Percentiles rank a stretch among this genome's conserved stretches.
Evolutionary conservation across 148 eudicot species (phyloP).

Genomic region (Nyssa sinensis): DNA sequence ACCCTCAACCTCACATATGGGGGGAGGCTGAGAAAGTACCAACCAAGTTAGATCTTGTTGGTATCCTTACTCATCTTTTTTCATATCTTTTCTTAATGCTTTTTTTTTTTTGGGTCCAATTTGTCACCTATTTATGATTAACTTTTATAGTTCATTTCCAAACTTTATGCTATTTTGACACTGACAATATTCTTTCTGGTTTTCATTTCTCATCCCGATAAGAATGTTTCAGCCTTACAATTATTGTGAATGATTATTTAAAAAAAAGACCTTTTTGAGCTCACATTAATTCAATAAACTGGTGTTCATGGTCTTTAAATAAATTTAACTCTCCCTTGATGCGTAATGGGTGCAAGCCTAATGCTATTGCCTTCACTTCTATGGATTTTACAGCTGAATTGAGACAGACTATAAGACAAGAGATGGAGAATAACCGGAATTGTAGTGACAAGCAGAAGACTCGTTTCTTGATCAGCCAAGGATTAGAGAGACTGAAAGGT

Average conservation of each 20-base stretch:
- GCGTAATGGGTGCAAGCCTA: background rate
- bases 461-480: slow-evolving; percentile 75
- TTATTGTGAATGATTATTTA: background rate
- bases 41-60: too few species aligned
- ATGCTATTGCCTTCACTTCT: background rate
- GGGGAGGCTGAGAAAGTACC: too few species aligned
- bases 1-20: too few species aligned
- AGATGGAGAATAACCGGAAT: slow-evolving; percentile 68
- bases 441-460: slow-evolving; percentile 81
- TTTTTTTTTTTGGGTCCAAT: background rate
- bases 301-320: too few species aligned
- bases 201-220: background rate
- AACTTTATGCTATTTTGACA: background rate
- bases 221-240: background rate
- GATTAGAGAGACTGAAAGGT: slow-evolving; percentile 58
- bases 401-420: slow-evolving; percentile 65
- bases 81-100: background rate
- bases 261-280: background rate
- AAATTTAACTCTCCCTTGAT: background rate
- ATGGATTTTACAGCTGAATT: slow-evolving; percentile 54
- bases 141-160: background rate
- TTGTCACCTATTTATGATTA: background rate
- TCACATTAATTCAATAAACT: background rate
- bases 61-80: too few species aligned
- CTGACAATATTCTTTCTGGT: background rate